Evolutionary conservation across 306 rosid genomes (phyloP).

Genomic region (Cicer chorassanicum): DNA sequence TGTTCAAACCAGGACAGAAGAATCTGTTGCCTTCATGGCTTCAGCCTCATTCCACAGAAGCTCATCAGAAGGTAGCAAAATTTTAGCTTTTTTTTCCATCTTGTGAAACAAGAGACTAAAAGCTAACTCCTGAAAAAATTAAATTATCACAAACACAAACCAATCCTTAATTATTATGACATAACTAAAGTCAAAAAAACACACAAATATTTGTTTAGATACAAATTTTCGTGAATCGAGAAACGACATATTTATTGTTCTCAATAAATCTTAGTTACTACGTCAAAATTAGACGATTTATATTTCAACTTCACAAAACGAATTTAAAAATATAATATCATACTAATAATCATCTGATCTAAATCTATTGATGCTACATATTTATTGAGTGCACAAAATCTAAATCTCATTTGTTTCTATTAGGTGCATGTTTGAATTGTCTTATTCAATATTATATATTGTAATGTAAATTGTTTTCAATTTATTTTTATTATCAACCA

Average conservation of each 20-base stretch:
- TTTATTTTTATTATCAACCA: not conserved
- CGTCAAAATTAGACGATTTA: too few relatives aligned
- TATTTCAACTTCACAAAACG: too few relatives aligned
- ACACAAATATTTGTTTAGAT: not conserved
- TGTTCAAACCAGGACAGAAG: slow-evolving; percentile 66
- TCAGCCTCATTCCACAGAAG: slow-evolving; percentile 67
- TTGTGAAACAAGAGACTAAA: slow-evolving; percentile 9
- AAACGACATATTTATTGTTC: too few relatives aligned
- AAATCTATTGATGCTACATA: too few relatives aligned
- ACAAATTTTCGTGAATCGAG: too few relatives aligned
- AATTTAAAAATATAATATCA: too few relatives aligned
- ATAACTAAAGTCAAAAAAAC: not conserved
- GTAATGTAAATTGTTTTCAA: too few relatives aligned
- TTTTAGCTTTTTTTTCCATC: not conserved
- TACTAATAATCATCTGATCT: too few relatives aligned
- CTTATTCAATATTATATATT: too few relatives aligned
- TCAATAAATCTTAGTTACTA: too few relatives aligned
- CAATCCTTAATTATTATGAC: not conserved
- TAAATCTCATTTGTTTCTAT: not conserved
- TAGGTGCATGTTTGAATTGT: too few relatives aligned
- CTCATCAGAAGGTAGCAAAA: slow-evolving; percentile 67
- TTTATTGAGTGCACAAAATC: not conserved
- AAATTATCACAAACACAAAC: too few relatives aligned
- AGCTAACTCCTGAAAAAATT: slow-evolving; percentile 6
- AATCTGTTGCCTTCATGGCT: slow-evolving; percentile 90